Conservation (phyloP, 257 asterid species). For the Solanum tarijense region DNA sequence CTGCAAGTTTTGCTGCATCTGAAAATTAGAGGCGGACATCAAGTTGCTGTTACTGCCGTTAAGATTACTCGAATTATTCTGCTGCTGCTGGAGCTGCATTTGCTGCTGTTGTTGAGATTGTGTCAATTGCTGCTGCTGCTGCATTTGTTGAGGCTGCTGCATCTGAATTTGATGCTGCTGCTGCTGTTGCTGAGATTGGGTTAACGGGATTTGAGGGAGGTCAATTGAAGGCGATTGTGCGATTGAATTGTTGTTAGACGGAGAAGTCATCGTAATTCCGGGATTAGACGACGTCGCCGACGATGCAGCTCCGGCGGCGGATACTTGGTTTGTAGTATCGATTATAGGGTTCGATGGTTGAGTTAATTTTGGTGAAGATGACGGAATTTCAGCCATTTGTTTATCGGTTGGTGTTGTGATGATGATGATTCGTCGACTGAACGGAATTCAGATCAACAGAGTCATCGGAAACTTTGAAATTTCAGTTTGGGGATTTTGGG, state of each 20-base stretch:
- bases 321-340: conserved; percentile 44
- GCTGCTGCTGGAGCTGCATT: conserved; percentile 36
- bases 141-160: conserved; percentile 15
- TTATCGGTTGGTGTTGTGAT: neutral
- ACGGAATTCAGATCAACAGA: neutral
- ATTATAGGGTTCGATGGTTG: conserved; percentile 30
- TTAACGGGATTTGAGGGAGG: conserved; percentile 16
- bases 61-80: conserved; percentile 11
- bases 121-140: conserved; percentile 5
- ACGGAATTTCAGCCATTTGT: conserved; percentile 63
- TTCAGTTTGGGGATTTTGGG: neutral
- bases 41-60: conserved; percentile 24
- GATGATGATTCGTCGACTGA: neutral
- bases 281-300: conserved; percentile 18
- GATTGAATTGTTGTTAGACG: conserved; percentile 17
- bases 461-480: neutral
- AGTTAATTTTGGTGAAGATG: conserved; percentile 54
- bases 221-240: conserved; percentile 13
- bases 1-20: conserved; percentile 20
- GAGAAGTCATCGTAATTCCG: conserved; percentile 23
- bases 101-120: conserved; percentile 40
- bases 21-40: conserved; percentile 17
- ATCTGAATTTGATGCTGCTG: conserved; percentile 24
- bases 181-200: conserved; percentile 27
- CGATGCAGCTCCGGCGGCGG: conserved; percentile 10